phyloP scores from a whole-genome alignment of 805 yeast genomes.

The Metschnikowia cerradonensis region DNA sequence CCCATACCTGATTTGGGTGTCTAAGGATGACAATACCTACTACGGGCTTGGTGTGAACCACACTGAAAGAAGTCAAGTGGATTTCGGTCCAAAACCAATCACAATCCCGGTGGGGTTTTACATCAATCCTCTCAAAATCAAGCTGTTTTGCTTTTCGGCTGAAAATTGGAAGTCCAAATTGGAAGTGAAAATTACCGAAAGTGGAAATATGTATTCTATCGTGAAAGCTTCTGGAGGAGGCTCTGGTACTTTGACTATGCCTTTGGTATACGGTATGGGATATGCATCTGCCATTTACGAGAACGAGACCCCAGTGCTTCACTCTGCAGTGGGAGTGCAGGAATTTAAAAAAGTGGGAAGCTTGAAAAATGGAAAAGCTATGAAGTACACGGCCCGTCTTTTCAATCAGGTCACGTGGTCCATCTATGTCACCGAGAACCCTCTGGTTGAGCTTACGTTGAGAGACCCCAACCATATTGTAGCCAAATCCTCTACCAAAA shows the following conservation, averaged over 20 bases:
- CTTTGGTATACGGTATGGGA: slow-evolving; percentile 81
- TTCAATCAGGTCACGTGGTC: slow-evolving; percentile 61
- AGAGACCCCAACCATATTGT: slow-evolving; percentile 36
- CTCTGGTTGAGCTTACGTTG: slow-evolving; percentile 26
- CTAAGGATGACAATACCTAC: slow-evolving; percentile 43
- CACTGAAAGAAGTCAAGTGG: slow-evolving; percentile 53
- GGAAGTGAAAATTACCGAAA: slow-evolving; percentile 21
- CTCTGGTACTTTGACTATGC: slow-evolving; percentile 44
- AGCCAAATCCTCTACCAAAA: slow-evolving; percentile 18
- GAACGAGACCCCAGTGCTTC: slow-evolving; percentile 29
- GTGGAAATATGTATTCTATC: slow-evolving; percentile 30
- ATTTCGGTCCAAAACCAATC: slow-evolving; percentile 62
- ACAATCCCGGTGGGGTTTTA: slow-evolving; percentile 53
- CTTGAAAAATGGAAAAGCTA: slow-evolving; percentile 28
- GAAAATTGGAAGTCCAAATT: slow-evolving; percentile 21
- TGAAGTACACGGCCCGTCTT: slow-evolving; percentile 53
- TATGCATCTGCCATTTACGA: slow-evolving; percentile 58
- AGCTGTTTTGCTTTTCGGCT: slow-evolving; percentile 49
- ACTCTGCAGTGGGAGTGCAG: slow-evolving; percentile 64
- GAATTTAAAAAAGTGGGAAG: slow-evolving; percentile 34
- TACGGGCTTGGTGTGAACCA: slow-evolving; percentile 69
- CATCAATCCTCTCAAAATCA: slow-evolving; percentile 65
- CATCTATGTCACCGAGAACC: slow-evolving; percentile 51
- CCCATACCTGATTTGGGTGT: slow-evolving; percentile 73
- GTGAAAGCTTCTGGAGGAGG: slow-evolving; percentile 18